phyloP scores from a whole-genome alignment of 2,329 filamentous ascomycete species.

The Sarocladium strictum region DNA sequence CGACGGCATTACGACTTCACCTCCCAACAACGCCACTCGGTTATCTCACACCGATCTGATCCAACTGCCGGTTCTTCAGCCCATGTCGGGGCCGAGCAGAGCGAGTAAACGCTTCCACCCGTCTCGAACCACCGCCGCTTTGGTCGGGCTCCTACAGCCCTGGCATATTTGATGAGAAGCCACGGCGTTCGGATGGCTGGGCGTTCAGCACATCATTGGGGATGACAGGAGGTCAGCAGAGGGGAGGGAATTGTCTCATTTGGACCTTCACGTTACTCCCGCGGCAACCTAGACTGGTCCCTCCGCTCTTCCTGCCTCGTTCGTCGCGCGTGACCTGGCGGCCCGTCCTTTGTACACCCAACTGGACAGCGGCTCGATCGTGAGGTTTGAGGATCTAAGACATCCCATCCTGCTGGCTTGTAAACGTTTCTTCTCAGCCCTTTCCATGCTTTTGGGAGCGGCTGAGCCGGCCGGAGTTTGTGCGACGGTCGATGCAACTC shows the following conservation, averaged over 20 bases:
- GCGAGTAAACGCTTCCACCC: background rate
- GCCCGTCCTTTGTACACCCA: background rate
- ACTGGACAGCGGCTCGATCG: background rate
- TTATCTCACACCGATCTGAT: background rate
- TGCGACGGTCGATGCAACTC: background rate
- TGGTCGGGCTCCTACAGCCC: background rate
- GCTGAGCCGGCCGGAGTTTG: background rate
- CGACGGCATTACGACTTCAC: too few species aligned
- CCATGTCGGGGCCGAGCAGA: too few species aligned
- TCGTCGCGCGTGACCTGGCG: background rate
- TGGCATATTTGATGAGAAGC: background rate
- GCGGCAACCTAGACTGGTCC: background rate
- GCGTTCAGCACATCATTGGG: background rate
- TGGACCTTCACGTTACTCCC: background rate
- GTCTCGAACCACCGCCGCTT: background rate
- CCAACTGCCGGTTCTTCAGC: too few species aligned
- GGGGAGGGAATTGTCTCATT: too few species aligned
- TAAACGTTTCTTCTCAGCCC: background rate
- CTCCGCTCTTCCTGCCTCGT: background rate
- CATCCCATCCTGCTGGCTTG: background rate
- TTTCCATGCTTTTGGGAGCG: background rate
- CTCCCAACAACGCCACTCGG: slow-evolving; percentile 1
- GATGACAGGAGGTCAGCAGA: too few species aligned
- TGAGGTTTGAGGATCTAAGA: background rate
- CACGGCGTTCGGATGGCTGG: background rate